A percentile compares a stretch with the other conserved stretches of the same genome.
phyloP scores from a whole-genome alignment of 2,329 filamentous ascomycete genomes.

The Alternaria triticimaculans region DNA sequence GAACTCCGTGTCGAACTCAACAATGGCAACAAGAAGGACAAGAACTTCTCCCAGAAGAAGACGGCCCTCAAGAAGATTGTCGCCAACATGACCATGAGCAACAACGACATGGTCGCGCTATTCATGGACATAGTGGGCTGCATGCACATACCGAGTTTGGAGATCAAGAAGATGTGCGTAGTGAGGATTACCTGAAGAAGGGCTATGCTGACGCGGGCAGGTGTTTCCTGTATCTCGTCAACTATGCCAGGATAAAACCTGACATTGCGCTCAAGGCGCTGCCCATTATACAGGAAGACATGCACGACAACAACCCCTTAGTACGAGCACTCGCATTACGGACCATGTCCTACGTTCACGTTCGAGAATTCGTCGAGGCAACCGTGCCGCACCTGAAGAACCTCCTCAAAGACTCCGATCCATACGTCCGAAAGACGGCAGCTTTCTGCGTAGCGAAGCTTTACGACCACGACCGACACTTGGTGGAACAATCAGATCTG shows the following conservation, averaged over 20 bases:
- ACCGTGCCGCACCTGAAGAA: slow-evolving; percentile 84
- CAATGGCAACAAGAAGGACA: slow-evolving; percentile 95
- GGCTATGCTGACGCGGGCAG: slow-evolving; percentile 58
- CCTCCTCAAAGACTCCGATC: slow-evolving; percentile 83
- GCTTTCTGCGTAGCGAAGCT: slow-evolving; percentile 96
- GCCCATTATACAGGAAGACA: slow-evolving; percentile 86
- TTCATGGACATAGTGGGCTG: slow-evolving; percentile 95
- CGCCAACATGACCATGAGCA: slow-evolving; percentile 99
- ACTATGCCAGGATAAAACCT: slow-evolving; percentile 93
- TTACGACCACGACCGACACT: slow-evolving; percentile 91
- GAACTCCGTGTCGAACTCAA: slow-evolving; percentile 95
- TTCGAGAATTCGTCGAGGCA: slow-evolving; percentile 92
- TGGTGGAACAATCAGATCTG: slow-evolving; percentile 89
- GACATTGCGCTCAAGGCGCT: slow-evolving; percentile 94
- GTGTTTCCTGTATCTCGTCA: slow-evolving; percentile 97
- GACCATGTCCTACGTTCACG: slow-evolving; percentile 97
- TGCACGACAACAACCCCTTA: slow-evolving; percentile 90
- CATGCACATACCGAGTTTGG: slow-evolving; percentile 92
- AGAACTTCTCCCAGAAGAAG: slow-evolving; percentile 94
- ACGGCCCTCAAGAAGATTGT: slow-evolving; percentile 99
- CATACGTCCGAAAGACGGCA: slow-evolving; percentile 96
- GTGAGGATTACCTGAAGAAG: not conserved
- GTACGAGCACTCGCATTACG: slow-evolving; percentile 90
- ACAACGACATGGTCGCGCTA: slow-evolving; percentile 98
- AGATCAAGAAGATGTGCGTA: slow-evolving; percentile 98